These are phyloP conservation scores for Trapa incisa DNA, from an alignment of 345 rosid genomes.

Conservation along the genomic window DNA sequence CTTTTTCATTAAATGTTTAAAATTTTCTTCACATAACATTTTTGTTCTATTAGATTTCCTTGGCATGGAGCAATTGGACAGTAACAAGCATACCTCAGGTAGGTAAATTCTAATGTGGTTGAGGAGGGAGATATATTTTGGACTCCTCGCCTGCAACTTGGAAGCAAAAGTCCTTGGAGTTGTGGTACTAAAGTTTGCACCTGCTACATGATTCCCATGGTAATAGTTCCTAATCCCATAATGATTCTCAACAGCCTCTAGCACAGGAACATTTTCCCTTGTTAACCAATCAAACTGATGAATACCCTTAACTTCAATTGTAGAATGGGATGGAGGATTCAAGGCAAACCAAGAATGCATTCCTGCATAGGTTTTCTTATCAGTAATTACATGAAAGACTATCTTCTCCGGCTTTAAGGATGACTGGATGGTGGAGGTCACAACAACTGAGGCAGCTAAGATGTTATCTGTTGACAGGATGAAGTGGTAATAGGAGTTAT, in stretches of 20 bases:
- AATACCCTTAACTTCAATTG: slow-evolving; percentile 86
- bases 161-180: slow-evolving; percentile 92
- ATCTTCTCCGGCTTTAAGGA: slow-evolving; percentile 80
- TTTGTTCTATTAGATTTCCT: neutral
- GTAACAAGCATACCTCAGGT: slow-evolving; percentile 60
- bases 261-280: slow-evolving; percentile 96
- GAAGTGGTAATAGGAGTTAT: slow-evolving; percentile 82
- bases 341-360: slow-evolving; percentile 99
- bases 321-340: slow-evolving; percentile 75
- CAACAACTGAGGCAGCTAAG: slow-evolving; percentile 98
- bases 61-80: neutral
- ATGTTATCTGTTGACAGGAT: slow-evolving; percentile 85
- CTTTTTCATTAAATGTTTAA: neutral
- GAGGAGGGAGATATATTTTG: slow-evolving; percentile 96
- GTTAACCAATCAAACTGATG: slow-evolving; percentile 99
- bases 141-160: slow-evolving; percentile 94
- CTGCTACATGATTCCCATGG: slow-evolving; percentile 91
- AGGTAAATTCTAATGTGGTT: slow-evolving; percentile 94
- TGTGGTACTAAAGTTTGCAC: slow-evolving; percentile 67
- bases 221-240: slow-evolving; percentile 75
- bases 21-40: neutral
- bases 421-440: slow-evolving; percentile 74
- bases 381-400: slow-evolving; percentile 93
- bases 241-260: slow-evolving; percentile 93
- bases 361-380: slow-evolving; percentile 96